Evolutionary conservation across 2,329 filamentous ascomycete species (phyloP), one percentile per base, ranked within the genome.

Genomic region (Chlorencoelia australis): DNA sequence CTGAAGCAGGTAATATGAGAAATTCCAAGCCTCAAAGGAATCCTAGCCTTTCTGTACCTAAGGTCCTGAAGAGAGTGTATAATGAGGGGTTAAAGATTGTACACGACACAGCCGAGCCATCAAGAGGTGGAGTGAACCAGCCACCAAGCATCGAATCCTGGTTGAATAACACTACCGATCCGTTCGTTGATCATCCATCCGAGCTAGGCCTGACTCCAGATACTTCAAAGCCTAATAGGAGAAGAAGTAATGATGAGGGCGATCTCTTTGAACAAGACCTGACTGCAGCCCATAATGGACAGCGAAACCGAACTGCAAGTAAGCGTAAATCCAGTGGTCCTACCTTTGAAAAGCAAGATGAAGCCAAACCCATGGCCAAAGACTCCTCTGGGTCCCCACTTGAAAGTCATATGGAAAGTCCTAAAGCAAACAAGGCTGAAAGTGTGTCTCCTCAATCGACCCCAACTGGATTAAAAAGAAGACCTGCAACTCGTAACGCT

Each of bases 71-170:
- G 49, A 78, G 75, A 52, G 75, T 79, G 5, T 67, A 79, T 40
- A 71, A 65, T 29, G 75, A 75, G 40, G 73, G 74, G 33, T 78
- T 72, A 57, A 79, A 78, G 56, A 77, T 79, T 9, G 68, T 79
- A 24, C 68, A 75, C 10, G 74, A 79, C 37, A 68, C 67, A 37
- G 68, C 67, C 28, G 75, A 79, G 33, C 66, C 71, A 3, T 68
- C 68, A 1, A 67, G 66, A 31, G 64, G 67, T 6, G 58, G 63
- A 2, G 58, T 59, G 3, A 78, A 79, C 41, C 68, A 73, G 28
- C 75, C 75, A 4, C 71, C 69, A 1, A 79, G 68, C 48, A 80
- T 80, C 36, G 75, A 80, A 51, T 76, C 68, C 15, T 80, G 75
- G 75, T 60, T 80, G 17, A 73, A 71, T 49, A 67, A 63, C 15